phyloP scores from a whole-genome alignment of 805 yeast species.

The Zygosaccharomyces bailii region DNA sequence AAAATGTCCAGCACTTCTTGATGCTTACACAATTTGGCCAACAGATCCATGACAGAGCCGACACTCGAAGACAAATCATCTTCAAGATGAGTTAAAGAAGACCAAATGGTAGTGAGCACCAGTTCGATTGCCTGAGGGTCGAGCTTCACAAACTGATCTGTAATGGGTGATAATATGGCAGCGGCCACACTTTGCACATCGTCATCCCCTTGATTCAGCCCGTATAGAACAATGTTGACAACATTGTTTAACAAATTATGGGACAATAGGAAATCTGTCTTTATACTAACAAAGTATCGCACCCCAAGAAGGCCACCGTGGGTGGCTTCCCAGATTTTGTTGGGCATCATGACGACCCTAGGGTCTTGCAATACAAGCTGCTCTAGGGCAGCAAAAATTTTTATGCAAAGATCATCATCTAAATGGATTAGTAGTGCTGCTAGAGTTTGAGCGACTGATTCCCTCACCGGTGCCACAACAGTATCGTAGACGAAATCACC shows the following conservation, averaged over 20 bases:
- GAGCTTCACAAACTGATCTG: constrained; percentile 74
- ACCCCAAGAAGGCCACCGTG: constrained; percentile 97
- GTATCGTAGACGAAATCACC: constrained; percentile 97
- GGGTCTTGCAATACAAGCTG: constrained; percentile 65
- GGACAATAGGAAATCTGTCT: constrained; percentile 69
- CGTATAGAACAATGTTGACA: constrained; percentile 81
- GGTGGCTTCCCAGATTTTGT: constrained; percentile 88
- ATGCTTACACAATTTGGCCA: constrained; percentile 83
- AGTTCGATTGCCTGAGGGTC: constrained; percentile 46
- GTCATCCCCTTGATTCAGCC: constrained; percentile 75
- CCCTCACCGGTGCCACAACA: constrained; percentile 97
- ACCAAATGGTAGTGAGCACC: constrained; percentile 78
- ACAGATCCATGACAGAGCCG: constrained; percentile 91
- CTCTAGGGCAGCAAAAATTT: constrained; percentile 62
- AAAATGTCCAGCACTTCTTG: constrained; percentile 70
- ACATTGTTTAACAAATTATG: constrained; percentile 62
- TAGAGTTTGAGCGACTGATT: constrained; percentile 90
- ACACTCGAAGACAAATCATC: constrained; percentile 94
- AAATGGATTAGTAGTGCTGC: constrained; percentile 85
- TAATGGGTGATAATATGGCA: constrained; percentile 84
- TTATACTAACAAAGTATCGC: constrained; percentile 84
- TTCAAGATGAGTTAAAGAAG: constrained; percentile 72
- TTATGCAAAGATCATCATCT: constrained; percentile 48
- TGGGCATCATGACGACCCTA: constrained; percentile 37
- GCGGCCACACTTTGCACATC: constrained; percentile 98